Base-by-base conservation (phyloP, 768 basidiomycete genomes). In the Lenzites betulinus region DNA sequence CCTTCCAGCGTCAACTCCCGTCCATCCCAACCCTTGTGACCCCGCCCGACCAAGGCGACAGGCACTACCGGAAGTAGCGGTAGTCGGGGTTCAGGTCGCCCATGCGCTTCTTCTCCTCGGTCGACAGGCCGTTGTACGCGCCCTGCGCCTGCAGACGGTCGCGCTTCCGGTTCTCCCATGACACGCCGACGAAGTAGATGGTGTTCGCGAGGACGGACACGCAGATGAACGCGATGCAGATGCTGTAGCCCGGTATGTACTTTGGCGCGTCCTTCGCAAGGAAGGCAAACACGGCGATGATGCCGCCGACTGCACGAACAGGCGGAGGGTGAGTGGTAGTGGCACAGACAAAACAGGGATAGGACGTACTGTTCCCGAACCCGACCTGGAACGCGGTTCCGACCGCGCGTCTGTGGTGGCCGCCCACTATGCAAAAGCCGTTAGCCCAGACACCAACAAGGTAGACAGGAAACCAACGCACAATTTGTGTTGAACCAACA, bases 251-350 rank as follows among this genome's bases (percentile, higher is more conserved):
- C 8, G 60, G 38, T 46, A 62, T 67, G 61, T 69, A 71, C 23
- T 65, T 59, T 15, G 69, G 66, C 41, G 70, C 70, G 54, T 71
- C 69, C 44, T 67, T 64, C 11, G 67, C 53, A 58, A 69, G 69
- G 70, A 71, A 71, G 26, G 67, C 39, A 56, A 67, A 71, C 39
- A 63, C 59, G 38, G 70, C 66, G 59, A 71, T 67, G 65, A 71
- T 69, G 23, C 69, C 70, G 43, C 70, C 70, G 53, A 70, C 69
- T 69, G 42, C 6, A 7, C 16, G 30, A 8, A 2, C 6, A 30
- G 20, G 25, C 7, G 25, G 30, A 33, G 30, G 51, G 22, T 2
- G 30, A 50, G 18, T 20, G 9, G 50, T 5, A 13, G 11, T 5
- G 38, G 13, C 15, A 0, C 7, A 3, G 20, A 15, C n/a, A 30